Conservation (phyloP, 2,329 filamentous ascomycete species). For the Pseudocercospora pini-densiflorae region DNA sequence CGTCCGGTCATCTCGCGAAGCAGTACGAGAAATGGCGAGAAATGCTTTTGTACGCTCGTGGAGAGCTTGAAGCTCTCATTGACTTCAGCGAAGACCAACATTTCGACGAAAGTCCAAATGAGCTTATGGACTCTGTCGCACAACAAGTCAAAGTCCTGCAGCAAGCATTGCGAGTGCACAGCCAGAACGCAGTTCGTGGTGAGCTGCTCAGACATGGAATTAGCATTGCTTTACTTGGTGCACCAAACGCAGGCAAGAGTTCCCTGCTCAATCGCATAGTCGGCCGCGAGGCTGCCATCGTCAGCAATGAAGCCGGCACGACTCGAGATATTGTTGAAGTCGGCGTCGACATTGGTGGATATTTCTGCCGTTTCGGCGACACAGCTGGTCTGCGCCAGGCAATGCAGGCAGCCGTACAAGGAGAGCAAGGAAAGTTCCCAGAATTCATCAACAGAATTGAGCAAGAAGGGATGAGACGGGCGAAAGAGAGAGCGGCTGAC, state of each 20-base stretch:
- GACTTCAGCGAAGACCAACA: conserved; percentile 98
- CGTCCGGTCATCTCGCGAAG: conserved; percentile 65
- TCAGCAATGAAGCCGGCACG: conserved; percentile 89
- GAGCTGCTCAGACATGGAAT: conserved; percentile 87
- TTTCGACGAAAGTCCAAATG: conserved; percentile 82
- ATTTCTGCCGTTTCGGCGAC: conserved; percentile 91
- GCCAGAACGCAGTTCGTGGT: conserved; percentile 76
- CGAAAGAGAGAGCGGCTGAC: conserved; percentile 76
- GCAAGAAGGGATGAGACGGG: conserved; percentile 85
- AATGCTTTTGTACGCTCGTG: conserved; percentile 77
- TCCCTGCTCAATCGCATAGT: conserved; percentile 89
- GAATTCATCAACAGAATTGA: conserved; percentile 73
- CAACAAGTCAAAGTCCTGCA: conserved; percentile 66
- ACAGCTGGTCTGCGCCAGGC: conserved; percentile 78
- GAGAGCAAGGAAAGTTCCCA: conserved; percentile 17
- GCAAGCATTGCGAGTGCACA: conserved; percentile 68
- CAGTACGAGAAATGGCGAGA: conserved; percentile 85
- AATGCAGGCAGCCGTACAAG: conserved; percentile 11
- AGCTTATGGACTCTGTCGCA: conserved; percentile 73
- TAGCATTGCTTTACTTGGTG: conserved; percentile 81
- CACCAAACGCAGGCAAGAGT: conserved; percentile 94
- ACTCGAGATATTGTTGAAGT: conserved; percentile 94
- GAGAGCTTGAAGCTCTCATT: conserved; percentile 92
- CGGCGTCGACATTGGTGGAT: conserved; percentile 85
- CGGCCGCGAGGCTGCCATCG: conserved; percentile 91